These are phyloP conservation scores for Fraxinus floribunda DNA, from an alignment of 305 asterid genomes.

Conservation along the genomic window DNA sequence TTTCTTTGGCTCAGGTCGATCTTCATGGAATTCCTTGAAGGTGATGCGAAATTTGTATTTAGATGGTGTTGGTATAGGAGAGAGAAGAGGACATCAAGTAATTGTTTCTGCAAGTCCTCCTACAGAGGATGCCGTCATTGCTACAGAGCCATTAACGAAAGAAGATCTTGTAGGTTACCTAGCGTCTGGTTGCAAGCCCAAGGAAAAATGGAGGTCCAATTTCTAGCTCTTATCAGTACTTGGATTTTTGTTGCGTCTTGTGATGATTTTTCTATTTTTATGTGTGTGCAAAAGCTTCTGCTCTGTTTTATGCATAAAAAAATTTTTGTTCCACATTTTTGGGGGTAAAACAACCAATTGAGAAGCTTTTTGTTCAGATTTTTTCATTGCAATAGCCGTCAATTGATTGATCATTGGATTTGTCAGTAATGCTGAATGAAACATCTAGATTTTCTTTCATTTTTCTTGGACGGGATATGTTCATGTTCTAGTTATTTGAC, in stretches of 20 bases:
- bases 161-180: conserved; percentile 73
- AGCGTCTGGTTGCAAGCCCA: conserved; percentile 91
- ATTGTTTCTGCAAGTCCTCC: conserved; percentile 96
- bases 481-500: not conserved
- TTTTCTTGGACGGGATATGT: not conserved
- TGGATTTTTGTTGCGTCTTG: conserved; percentile 21
- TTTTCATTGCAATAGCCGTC: not conserved
- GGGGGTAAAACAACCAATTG: conserved; percentile 3
- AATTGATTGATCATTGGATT: not conserved
- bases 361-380: conserved; percentile 8
- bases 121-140: conserved; percentile 76
- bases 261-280: not conserved
- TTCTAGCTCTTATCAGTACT: conserved; percentile 48
- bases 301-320: not conserved
- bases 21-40: conserved; percentile 44
- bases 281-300: conserved; percentile 9
- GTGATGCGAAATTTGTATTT: conserved; percentile 30
- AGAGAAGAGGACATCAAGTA: conserved; percentile 37
- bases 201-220: conserved; percentile 88
- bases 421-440: not conserved
- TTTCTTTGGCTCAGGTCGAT: conserved; percentile 29
- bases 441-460: conserved; percentile 1
- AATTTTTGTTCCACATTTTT: not conserved
- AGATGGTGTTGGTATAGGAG: conserved; percentile 33
- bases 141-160: conserved; percentile 78